Base-by-base conservation (phyloP, 768 basidiomycete genomes). In the Gloeophyllum trabeum region DNA sequence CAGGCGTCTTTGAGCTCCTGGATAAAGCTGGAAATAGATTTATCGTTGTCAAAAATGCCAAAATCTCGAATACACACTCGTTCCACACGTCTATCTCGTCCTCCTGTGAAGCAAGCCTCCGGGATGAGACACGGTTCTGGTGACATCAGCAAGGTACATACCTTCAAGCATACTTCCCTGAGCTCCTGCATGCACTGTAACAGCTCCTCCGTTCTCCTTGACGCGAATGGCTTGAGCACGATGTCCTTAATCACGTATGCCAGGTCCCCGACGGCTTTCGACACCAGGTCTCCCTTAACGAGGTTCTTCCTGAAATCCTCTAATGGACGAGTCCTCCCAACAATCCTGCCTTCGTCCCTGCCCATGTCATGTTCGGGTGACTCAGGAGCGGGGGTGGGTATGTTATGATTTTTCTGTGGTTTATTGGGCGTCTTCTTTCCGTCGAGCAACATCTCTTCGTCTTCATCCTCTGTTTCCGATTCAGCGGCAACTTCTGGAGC, bases 31-130 rank as follows among this genome's bases (percentile, higher is more conserved):
- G 41, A 18, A 23, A 36, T 19, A n/a, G n/a, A n/a, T n/a, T n/a
- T n/a, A n/a, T n/a, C n/a, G n/a, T n/a, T n/a, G n/a, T 12, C 19
- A 39, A n/a, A 36, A n/a, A n/a, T n/a, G n/a, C n/a, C n/a, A 26
- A 24, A 21, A 40, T 13, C n/a, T n/a, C n/a, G n/a, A n/a, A n/a
- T n/a, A 65, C 73, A 49, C 48, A 82, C 81, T 54, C 61, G 59
- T 91, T 90, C 87, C 87, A 91, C 24, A 73, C 73, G 35, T 83
- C 81, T 26, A 89, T 74, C 57, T 90, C 85, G 57, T 89, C 84
- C 61, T 89, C 83, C 76, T 87, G 48, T 21, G 42, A 21, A 4
- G 18, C 30, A 24, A 4, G 20, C 23, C 6, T 28, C 28, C 7
- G 35, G 16, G 7, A 37, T 24, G 5, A 35, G 35, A 12, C 36